A percentile compares a stretch with the other conserved stretches of the same genome.
These are phyloP conservation scores for Marchantia polymorpha DNA, from an alignment of 225 moss, liverwort and hornwort species.

Conservation along the genomic window DNA sequence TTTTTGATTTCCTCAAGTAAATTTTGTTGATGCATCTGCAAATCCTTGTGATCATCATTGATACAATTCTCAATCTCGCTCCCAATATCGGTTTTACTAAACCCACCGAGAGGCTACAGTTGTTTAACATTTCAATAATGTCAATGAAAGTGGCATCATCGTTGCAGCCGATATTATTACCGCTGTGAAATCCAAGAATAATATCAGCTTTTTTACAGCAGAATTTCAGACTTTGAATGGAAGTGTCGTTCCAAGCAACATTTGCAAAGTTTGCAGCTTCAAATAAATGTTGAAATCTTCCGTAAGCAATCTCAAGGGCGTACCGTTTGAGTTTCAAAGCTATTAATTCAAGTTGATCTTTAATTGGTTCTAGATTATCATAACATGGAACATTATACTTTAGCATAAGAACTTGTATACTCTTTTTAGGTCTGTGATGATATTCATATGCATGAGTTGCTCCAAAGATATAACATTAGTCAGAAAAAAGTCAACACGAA, in stretches of 20 bases:
- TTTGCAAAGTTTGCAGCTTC: neutral
- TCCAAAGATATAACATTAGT: neutral
- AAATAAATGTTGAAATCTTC: neutral
- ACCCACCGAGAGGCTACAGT: too few relatives aligned
- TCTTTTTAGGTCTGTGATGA: neutral
- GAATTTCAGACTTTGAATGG: neutral
- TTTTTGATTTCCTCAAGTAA: too few relatives aligned
- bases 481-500: neutral
- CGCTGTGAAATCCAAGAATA: too few relatives aligned
- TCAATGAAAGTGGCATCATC: too few relatives aligned
- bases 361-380: neutral
- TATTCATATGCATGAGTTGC: neutral
- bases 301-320: neutral
- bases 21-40: too few relatives aligned
- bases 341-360: neutral
- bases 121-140: too few relatives aligned
- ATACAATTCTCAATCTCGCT: too few relatives aligned
- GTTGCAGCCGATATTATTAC: too few relatives aligned
- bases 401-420: neutral
- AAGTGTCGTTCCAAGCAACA: neutral
- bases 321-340: neutral
- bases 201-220: too few relatives aligned
- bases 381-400: neutral
- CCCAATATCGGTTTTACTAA: too few relatives aligned
- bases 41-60: too few relatives aligned